Evolutionary conservation across 495 filamentous ascomycete genomes (phyloP).

Genomic region (Penicillium paxilli): DNA sequence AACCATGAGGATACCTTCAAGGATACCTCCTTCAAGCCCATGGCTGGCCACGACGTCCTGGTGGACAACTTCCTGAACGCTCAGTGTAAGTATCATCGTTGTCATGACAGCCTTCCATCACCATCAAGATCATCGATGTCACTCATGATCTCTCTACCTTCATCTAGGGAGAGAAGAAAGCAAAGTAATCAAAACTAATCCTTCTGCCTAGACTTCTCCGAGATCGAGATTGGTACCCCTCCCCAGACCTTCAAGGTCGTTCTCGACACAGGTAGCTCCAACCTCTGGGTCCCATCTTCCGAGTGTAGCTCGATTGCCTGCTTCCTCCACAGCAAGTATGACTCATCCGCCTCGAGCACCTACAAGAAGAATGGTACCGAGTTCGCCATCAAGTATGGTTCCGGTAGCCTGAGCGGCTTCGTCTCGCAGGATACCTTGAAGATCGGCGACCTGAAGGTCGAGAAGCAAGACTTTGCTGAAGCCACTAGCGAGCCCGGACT

Average conservation of each 20-base stretch:
- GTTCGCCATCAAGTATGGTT: slow-evolving; percentile 96
- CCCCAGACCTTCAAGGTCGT: slow-evolving; percentile 97
- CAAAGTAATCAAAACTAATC: slow-evolving; percentile 20
- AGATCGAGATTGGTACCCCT: slow-evolving; percentile 89
- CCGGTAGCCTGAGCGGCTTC: slow-evolving; percentile 91
- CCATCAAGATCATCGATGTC: no score
- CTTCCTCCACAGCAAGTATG: slow-evolving; percentile 96
- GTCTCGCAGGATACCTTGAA: slow-evolving; percentile 81
- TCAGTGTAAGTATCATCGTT: slow-evolving; percentile 69
- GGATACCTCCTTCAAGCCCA: slow-evolving; percentile 64
- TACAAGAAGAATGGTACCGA: slow-evolving; percentile 89
- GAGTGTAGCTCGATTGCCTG: slow-evolving; percentile 96
- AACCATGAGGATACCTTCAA: slow-evolving; percentile 73
- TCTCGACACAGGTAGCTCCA: slow-evolving; percentile 97
- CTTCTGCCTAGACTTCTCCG: slow-evolving; percentile 78
- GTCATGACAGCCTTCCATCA: background rate
- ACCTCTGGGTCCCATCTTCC: slow-evolving; percentile 94
- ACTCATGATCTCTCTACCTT: background rate
- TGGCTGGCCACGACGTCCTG: slow-evolving; percentile 76
- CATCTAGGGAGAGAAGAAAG: background rate
- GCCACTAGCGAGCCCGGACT: slow-evolving; percentile 92
- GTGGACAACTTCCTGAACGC: slow-evolving; percentile 98
- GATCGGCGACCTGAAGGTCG: slow-evolving; percentile 86
- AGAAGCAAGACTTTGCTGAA: slow-evolving; percentile 92
- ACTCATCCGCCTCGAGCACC: slow-evolving; percentile 84